Base-by-base conservation (phyloP, 2,329 filamentous ascomycete species). In the Claviceps maximensis region DNA sequence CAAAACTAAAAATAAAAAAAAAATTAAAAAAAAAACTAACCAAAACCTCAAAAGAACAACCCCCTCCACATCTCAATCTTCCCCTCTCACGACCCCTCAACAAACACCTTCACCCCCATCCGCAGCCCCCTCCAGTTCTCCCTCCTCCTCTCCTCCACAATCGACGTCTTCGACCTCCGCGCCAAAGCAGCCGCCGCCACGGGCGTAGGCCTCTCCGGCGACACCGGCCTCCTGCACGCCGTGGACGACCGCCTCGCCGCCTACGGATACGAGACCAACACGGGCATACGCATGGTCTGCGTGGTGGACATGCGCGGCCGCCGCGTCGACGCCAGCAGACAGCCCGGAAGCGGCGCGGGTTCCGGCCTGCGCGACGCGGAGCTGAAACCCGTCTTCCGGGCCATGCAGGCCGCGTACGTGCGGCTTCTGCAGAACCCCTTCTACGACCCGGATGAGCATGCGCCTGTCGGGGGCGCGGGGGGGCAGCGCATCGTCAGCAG, bases 181-280 rank as follows among this genome's bases (percentile, higher is more conserved):
- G 78, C 87, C 58, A 84, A 85, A 52, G 78, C 82, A 62, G 85
- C 86, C 62, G 80, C 78, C 23, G 67, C 70, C 52, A 62, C 66
- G 21, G 69, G 68, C 46, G 68, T 70, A 27, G 73, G 74, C 9
- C 69, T 81, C 45, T 86, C 88, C 50, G 89, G 93, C 61, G 91
- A 97, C 67, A 84, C 93, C 59, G 91, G 93, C 31, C 79, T 97
- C 13, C 78, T 98, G 50, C 91, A 97, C 71, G 89, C 90, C 55
- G 78, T 97, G 55, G 93, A 97, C 72, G 91, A 98, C 71, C 81
- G 90, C 27, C 78, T 97, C 47, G 89, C 90, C 38, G 86, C 89
- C 59, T 98, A 97, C 72, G 93, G 93, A 62, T 96, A 88, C 82
- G 80, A 97, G 69, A 96, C 93, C 53, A 97, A 95, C 69, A 97